Base-by-base conservation (phyloP, 2,329 filamentous ascomycete species). In the Penicillium occitanis region DNA sequence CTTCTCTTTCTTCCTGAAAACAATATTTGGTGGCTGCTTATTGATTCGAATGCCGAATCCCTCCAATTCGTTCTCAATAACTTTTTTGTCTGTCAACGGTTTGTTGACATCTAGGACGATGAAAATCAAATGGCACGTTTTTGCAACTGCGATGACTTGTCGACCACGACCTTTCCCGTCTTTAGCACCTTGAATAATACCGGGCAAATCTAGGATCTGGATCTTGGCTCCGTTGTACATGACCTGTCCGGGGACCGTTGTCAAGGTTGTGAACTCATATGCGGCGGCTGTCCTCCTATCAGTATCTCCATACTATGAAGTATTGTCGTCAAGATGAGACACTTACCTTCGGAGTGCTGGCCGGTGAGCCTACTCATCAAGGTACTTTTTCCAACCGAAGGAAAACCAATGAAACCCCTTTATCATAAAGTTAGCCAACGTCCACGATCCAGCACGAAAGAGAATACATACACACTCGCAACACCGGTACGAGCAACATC, bases 1-100 rank as follows among this genome's bases (percentile, higher is more conserved):
- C 82, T 98, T 98, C 81, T 99, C 95, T 85, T 99, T 99, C 85
- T 99, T 99, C 82, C 90, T 96, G 85, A 97, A 97, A n/a, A 95
- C 91, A 74, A 99, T 99, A 78, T 99, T 99, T 48, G 95, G 95
- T 30, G 95, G 95, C 73, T 88, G 83, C 84, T 98, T 99, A 85
- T 99, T 99, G 83, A 98, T 94, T 65, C 95, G 88, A 76, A 99
- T 97, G 40, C 95, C 95, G 74, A 99, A 99, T 7, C 95, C 95
- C 78, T 99, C 95, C 77, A 99, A 81, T 82, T 99, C 95, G 61
- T 88, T 86, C 81, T 99, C 95, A 75, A 99, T 99, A 69, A 99
- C 86, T 68, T 92, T 88, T 84, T 99, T 99, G 81, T 99, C 95
- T 17, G 94, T 96, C 72, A 99, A 83, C 28, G 95, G 95, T 81